A percentile compares a stretch with the other conserved stretches of the same genome.
phyloP scores from a whole-genome alignment of 768 basidiomycete genomes.

The Kwoniella mangroviensis region DNA sequence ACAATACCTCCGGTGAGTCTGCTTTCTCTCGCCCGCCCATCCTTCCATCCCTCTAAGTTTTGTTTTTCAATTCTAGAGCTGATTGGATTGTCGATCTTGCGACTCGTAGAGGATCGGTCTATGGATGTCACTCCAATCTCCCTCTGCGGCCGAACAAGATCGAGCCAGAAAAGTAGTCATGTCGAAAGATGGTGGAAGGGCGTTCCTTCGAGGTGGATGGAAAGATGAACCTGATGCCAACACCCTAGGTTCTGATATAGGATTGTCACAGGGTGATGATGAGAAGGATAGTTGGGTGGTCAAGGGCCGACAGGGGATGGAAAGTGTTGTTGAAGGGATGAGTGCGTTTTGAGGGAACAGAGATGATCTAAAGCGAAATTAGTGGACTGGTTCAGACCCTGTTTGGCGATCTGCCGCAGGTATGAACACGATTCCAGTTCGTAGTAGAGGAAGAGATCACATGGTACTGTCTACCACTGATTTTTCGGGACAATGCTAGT shows the following conservation, averaged over 20 bases:
- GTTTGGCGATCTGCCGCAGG: no score
- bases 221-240: conserved; percentile 42
- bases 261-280: conserved; percentile 16
- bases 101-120: conserved; percentile 37
- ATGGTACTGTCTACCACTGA: no score
- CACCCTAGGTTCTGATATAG: conserved; percentile 36
- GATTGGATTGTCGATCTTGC: background rate
- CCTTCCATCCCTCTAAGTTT: no score
- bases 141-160: conserved; percentile 21
- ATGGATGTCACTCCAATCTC: conserved; percentile 37
- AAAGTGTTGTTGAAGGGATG: conserved; percentile 39
- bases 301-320: conserved; percentile 40
- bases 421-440: no score
- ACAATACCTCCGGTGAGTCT: conserved; percentile 51
- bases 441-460: no score
- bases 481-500: no score
- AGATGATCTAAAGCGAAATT: background rate
- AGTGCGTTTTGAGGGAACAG: conserved; percentile 26
- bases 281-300: conserved; percentile 33
- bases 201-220: conserved; percentile 47
- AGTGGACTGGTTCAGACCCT: no score
- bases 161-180: conserved; percentile 38
- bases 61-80: background rate
- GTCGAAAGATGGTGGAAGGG: conserved; percentile 39
- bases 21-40: background rate